These are phyloP conservation scores for Fraxinus paxiana DNA, from an alignment of 305 asterid species.

Conservation along the genomic window DNA sequence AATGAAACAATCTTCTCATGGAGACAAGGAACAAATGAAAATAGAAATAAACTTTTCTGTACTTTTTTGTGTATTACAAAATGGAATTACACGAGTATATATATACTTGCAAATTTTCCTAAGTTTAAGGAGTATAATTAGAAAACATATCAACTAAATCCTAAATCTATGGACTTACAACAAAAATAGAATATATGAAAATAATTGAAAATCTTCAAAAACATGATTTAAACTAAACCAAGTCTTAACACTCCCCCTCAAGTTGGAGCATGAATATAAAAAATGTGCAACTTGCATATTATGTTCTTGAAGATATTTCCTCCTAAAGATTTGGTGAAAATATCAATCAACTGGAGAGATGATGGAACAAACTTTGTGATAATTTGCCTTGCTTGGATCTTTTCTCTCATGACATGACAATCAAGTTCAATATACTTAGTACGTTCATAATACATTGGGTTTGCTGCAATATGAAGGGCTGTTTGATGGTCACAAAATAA, in stretches of 20 bases:
- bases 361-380: not conserved
- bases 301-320: not conserved
- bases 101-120: not conserved
- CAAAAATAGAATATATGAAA: not conserved
- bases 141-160: not conserved
- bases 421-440: not conserved
- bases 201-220: not conserved
- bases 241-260: not conserved
- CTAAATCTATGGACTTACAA: not conserved
- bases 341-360: not conserved
- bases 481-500: not conserved
- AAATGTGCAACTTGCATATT: not conserved
- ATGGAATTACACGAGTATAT: not conserved
- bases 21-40: not conserved
- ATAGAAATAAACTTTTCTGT: no score
- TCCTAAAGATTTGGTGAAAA: not conserved
- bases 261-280: not conserved
- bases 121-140: not conserved
- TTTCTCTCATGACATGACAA: not conserved
- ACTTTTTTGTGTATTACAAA: not conserved
- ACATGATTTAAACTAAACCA: not conserved
- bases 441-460: not conserved
- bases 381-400: not conserved
- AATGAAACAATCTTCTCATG: not conserved
- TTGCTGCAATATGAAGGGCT: not conserved